Conservation (phyloP, 2,329 filamentous ascomycete species). For the Coniochaeta hoffmannii region DNA sequence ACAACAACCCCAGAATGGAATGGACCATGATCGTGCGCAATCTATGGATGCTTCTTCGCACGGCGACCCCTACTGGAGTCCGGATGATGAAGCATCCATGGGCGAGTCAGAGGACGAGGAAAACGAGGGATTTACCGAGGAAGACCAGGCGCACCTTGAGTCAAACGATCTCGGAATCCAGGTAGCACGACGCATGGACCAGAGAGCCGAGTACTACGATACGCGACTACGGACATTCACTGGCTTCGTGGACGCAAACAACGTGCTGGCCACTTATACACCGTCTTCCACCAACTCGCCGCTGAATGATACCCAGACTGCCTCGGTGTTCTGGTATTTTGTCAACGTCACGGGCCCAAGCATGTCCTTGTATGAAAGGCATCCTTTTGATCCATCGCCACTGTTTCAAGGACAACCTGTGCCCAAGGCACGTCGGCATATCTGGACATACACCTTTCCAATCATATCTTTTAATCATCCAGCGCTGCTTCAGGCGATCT, state of each 20-base stretch:
- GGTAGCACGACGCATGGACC: constrained; percentile 27
- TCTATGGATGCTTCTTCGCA: constrained; percentile 7
- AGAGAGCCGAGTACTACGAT: constrained; percentile 31
- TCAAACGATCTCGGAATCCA: constrained; percentile 33
- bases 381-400: constrained; percentile 64
- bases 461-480: constrained; percentile 76
- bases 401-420: constrained; percentile 56
- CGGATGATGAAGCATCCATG: constrained; percentile 56
- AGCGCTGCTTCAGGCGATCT: constrained; percentile 83
- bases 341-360: constrained; percentile 80
- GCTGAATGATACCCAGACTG: constrained; percentile 71
- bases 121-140: constrained; percentile 24
- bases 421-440: constrained; percentile 55
- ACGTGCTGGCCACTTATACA: constrained; percentile 56
- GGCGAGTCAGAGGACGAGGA: constrained; percentile 54
- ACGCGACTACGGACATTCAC: constrained; percentile 43
- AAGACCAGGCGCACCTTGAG: constrained; percentile 24
- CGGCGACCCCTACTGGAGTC: constrained; percentile 37
- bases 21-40: background rate
- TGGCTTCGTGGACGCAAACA: constrained; percentile 34
- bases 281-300: constrained; percentile 62
- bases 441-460: constrained; percentile 71
- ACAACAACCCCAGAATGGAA: background rate
- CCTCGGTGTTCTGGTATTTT: constrained; percentile 84
- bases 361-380: constrained; percentile 81